phyloP scores from a whole-genome alignment of 345 rosid genomes.

The Combretum micranthum region DNA sequence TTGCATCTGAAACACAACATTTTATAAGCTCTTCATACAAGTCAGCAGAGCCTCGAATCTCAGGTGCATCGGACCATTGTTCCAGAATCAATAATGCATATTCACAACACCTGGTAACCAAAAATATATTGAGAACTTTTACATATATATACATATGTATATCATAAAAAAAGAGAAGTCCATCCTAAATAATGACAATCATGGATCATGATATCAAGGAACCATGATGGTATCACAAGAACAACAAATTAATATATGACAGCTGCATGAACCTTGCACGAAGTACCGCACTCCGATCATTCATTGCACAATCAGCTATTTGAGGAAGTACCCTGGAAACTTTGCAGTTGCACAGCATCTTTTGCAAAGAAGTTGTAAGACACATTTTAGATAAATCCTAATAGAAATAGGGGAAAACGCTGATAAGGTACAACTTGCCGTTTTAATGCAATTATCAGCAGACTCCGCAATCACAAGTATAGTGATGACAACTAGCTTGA shows the following conservation, averaged over 20 bases:
- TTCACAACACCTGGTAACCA: constrained; percentile 72
- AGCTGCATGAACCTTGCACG: constrained; percentile 66
- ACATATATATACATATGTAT: no score
- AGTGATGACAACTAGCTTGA: constrained; percentile 99
- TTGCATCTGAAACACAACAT: constrained; percentile 96
- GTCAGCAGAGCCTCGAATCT: constrained; percentile 86
- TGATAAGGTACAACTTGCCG: constrained; percentile 34
- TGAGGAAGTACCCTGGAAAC: constrained; percentile 90
- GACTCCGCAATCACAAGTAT: constrained; percentile 99
- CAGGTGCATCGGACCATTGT: constrained; percentile 98
- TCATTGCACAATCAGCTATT: constrained; percentile 83
- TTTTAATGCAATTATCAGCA: constrained; percentile 97
- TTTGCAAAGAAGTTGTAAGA: constrained; percentile 18
- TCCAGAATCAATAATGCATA: constrained; percentile 86
- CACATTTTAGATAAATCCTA: constrained; percentile 5
- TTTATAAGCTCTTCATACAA: constrained; percentile 81
- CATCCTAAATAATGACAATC: constrained; percentile 5
- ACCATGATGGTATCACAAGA: no score
- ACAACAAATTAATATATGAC: no score
- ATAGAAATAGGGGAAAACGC: neutral
- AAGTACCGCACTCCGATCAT: constrained; percentile 78
- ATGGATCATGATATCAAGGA: no score
- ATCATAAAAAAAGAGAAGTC: neutral
- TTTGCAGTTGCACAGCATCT: constrained; percentile 97
- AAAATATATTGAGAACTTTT: neutral